Percentiles rank a stretch among this genome's conserved stretches.
Conservation (phyloP, 139 green algal genomes). For the Astrephomene gubernaculifera region DNA sequence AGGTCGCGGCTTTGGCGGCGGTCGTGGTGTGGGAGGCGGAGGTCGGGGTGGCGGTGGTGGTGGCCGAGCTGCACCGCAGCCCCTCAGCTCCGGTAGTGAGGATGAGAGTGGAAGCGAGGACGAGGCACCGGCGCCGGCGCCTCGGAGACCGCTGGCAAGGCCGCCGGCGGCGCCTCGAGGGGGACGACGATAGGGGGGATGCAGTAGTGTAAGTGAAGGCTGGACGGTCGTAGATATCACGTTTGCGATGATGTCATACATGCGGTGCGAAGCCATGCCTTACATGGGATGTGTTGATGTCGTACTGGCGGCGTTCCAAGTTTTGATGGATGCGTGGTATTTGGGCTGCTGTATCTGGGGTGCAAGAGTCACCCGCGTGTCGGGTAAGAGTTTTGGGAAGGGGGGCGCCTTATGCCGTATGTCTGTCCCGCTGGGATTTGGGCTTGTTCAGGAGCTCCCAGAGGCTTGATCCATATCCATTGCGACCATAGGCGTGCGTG, state of each 20-base stretch:
- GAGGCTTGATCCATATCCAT: too few species aligned
- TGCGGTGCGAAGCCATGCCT: neutral
- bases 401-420: too few species aligned
- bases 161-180: constrained; percentile 4
- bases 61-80: neutral
- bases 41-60: neutral
- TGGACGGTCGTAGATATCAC: neutral
- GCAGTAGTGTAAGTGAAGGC: neutral
- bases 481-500: too few species aligned
- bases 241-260: neutral
- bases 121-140: constrained; percentile 4
- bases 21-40: neutral
- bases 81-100: neutral
- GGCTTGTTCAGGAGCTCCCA: too few species aligned
- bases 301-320: too few species aligned
- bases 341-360: too few species aligned
- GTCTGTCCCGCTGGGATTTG: too few species aligned
- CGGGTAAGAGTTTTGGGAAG: too few species aligned
- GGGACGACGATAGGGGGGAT: neutral
- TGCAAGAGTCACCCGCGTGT: too few species aligned
- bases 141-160: neutral
- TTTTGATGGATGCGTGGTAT: too few species aligned
- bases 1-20: neutral
- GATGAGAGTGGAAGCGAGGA: constrained; percentile 12
- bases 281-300: neutral